Base-by-base conservation (phyloP, 192 early-diverging fungal genomes). In the Thoreauomyces humboldtii region DNA sequence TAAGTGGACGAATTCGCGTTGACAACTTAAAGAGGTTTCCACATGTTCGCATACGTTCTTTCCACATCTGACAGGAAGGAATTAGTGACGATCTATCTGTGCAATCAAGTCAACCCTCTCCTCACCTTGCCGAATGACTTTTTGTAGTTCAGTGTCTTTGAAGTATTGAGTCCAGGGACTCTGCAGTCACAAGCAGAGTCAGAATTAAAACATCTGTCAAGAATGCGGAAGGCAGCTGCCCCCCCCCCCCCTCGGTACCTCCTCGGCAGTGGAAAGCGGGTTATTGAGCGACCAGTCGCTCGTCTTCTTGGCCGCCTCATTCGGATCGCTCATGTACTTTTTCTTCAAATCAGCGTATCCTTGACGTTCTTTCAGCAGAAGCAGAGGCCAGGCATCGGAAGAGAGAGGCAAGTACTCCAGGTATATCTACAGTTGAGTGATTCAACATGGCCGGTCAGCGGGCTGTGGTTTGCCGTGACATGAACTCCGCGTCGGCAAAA, bases 131-230 rank as follows among this genome's bases (percentile, higher is more conserved):
- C 77, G 74, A 52, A 98, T 98, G 11, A 91, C 78, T 56, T 87
- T 86, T 47, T 85, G 75, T 28, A 97, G 83, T 66, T 95, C 91
- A 17, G 81, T 78, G 76, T 98, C 94, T 42, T 82, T 75, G 74
- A 94, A 96, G 61, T 92, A 96, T 69, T 91, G 90, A 52, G 83
- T 84, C 96, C 96, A 98, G 11, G 94, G 94, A 69, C 91, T 97
- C 82, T 92, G 55, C n/a, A 22, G 38, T 46, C 19, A 3, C 44
- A 46, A 46, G 44, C 44, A n/a, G n/a, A n/a, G n/a, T n/a, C n/a
- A n/a, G n/a, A n/a, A n/a, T n/a, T n/a, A n/a, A n/a, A n/a, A n/a
- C n/a, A n/a, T n/a, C n/a, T n/a, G n/a, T n/a, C n/a, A 3, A 24
- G 44, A 17, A 7, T 46, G 25, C 12, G 2, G 44, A 24, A 17